phyloP scores from a whole-genome alignment of 2,329 filamentous ascomycete genomes.

The Zasmidium angulare region DNA sequence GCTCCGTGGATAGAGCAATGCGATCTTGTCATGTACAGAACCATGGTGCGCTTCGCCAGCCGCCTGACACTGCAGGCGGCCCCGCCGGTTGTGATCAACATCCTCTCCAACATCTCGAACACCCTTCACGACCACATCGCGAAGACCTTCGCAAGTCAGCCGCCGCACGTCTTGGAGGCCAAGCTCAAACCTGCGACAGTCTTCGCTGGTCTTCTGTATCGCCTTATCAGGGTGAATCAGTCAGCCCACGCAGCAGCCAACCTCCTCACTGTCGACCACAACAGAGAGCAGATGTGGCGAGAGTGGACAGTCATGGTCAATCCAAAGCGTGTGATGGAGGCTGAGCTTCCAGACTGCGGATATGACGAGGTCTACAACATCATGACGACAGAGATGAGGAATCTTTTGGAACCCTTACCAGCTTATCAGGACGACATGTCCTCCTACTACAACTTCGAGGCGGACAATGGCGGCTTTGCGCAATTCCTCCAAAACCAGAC shows the following conservation, averaged over 20 bases:
- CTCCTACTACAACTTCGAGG: conserved; percentile 42
- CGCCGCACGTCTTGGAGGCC: conserved; percentile 79
- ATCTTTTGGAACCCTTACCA: conserved; percentile 65
- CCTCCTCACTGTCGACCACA: conserved; percentile 83
- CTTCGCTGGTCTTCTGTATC: conserved; percentile 82
- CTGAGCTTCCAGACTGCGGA: conserved; percentile 55
- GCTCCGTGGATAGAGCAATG: conserved; percentile 94
- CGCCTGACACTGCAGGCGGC: conserved; percentile 89
- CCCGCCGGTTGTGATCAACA: conserved; percentile 81
- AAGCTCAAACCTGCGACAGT: conserved; percentile 86
- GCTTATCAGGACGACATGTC: conserved; percentile 38
- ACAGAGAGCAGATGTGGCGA: conserved; percentile 91
- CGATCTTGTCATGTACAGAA: conserved; percentile 93
- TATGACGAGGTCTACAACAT: conserved; percentile 58
- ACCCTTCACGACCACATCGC: conserved; percentile 78
- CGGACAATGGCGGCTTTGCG: conserved; percentile 42
- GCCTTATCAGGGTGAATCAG: conserved; percentile 86
- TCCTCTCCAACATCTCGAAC: conserved; percentile 82
- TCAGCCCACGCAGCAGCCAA: conserved; percentile 92
- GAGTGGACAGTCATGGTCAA: conserved; percentile 74
- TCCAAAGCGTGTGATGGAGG: conserved; percentile 57
- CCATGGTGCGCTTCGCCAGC: conserved; percentile 90
- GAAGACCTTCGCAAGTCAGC: conserved; percentile 81
- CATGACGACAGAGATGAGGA: conserved; percentile 62
- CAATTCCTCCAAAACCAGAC: conserved; percentile 40